Evolutionary conservation across 257 asterid genomes (phyloP).

Genomic region (Nicotiana sylvestris): DNA sequence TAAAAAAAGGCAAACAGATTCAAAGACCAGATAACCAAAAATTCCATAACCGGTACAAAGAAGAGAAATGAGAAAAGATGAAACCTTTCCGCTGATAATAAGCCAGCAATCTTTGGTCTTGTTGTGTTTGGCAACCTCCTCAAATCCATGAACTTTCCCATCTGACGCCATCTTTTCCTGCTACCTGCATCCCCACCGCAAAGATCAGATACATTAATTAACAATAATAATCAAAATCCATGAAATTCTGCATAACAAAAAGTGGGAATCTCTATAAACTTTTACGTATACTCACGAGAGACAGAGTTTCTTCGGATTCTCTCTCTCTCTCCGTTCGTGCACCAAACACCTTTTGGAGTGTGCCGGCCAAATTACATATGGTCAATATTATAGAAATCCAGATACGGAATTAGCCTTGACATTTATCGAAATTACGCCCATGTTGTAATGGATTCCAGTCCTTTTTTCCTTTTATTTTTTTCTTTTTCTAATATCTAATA

Average conservation of each 20-base stretch:
- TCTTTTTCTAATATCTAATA: too few relatives aligned
- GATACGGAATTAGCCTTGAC: too few relatives aligned
- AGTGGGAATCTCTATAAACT: not conserved
- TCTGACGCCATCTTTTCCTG: constrained; percentile 51
- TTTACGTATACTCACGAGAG: not conserved
- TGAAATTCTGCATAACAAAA: not conserved
- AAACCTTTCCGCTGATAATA: constrained; percentile 74
- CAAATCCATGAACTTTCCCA: constrained; percentile 48
- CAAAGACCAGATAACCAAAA: not conserved
- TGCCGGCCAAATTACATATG: too few relatives aligned
- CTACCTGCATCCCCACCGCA: not conserved
- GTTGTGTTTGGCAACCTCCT: constrained; percentile 77
- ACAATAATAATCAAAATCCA: not conserved
- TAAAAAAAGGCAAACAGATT: not conserved
- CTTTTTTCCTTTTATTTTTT: too few relatives aligned
- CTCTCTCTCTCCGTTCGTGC: not conserved
- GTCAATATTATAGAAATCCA: too few relatives aligned
- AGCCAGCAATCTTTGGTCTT: constrained; percentile 87
- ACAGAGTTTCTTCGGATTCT: not conserved
- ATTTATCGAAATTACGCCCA: too few relatives aligned
- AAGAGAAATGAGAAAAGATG: constrained; percentile 7
- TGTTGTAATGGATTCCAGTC: too few relatives aligned
- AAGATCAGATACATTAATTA: not conserved
- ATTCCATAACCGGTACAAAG: not conserved
- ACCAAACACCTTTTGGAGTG: not conserved